A percentile compares a stretch with the other conserved stretches of the same genome.
Evolutionary conservation across 2,329 filamentous ascomycete species (phyloP).

Genomic region (Dactylellina cionopaga): DNA sequence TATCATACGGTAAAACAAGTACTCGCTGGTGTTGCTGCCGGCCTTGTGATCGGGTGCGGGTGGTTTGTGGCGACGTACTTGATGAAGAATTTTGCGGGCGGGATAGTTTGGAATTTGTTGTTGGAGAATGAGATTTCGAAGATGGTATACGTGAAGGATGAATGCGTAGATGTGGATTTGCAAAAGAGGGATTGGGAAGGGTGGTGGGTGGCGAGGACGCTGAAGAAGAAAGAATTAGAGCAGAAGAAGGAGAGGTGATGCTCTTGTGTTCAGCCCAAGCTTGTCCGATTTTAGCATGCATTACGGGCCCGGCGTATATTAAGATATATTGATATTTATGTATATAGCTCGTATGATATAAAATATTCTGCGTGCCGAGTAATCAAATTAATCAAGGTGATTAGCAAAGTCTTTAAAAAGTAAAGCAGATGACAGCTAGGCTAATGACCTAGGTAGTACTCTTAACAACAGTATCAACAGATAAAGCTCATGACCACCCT

Average conservation of each 20-base stretch:
- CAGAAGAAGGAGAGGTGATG: slow-evolving; percentile 19
- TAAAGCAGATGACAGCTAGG: neutral
- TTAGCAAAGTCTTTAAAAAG: neutral
- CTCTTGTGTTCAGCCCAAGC: too few relatives aligned
- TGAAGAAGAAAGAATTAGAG: slow-evolving; percentile 58
- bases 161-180: slow-evolving; percentile 87
- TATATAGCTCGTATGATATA: neutral
- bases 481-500: too few relatives aligned
- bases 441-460: too few relatives aligned
- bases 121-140: slow-evolving; percentile 73
- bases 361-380: too few relatives aligned
- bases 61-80: slow-evolving; percentile 82
- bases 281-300: slow-evolving; percentile 14
- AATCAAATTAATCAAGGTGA: neutral
- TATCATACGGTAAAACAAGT: slow-evolving; percentile 94
- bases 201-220: slow-evolving; percentile 71
- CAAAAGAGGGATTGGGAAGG: slow-evolving; percentile 92
- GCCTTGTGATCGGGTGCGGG: slow-evolving; percentile 73
- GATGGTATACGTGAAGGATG: slow-evolving; percentile 78
- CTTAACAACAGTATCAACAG: too few relatives aligned
- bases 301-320: slow-evolving; percentile 12
- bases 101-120: slow-evolving; percentile 63
- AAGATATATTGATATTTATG: slow-evolving; percentile 2
- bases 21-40: slow-evolving; percentile 78
- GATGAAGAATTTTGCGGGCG: slow-evolving; percentile 63